Conservation (phyloP, 495 filamentous ascomycete genomes). For the Penicillium paradoxum region DNA sequence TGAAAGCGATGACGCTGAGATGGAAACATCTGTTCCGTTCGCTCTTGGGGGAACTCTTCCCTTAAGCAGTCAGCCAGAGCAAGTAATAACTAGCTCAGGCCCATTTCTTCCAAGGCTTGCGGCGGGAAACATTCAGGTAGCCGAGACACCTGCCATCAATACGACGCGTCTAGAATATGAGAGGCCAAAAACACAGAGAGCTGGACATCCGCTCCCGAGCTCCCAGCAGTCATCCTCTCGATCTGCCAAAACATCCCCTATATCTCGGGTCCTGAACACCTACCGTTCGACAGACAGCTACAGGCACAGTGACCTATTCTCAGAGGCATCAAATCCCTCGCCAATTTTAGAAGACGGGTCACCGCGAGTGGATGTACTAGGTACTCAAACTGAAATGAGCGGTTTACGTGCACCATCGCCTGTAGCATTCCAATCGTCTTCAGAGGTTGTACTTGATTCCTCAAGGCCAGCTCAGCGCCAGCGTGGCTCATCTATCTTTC, state of each 20-base stretch:
- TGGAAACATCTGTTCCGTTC: slow-evolving; percentile 50
- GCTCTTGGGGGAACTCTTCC: slow-evolving; percentile 36
- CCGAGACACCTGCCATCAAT: slow-evolving; percentile 28
- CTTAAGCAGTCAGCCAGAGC: slow-evolving; percentile 25
- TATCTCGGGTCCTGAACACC: slow-evolving; percentile 35
- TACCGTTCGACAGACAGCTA: slow-evolving; percentile 22
- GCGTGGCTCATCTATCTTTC: slow-evolving; percentile 2
- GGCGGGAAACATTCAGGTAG: slow-evolving; percentile 32
- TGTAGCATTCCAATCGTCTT: slow-evolving; percentile 10
- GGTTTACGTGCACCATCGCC: slow-evolving; percentile 15
- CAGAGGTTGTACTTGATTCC: slow-evolving; percentile 24
- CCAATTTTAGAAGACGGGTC: background rate
- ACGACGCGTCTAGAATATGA: slow-evolving; percentile 8
- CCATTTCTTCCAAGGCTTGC: slow-evolving; percentile 19
- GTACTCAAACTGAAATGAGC: slow-evolving; percentile 23
- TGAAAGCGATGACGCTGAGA: slow-evolving; percentile 33
- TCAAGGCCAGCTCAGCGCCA: slow-evolving; percentile 21
- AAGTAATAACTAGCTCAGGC: slow-evolving; percentile 21
- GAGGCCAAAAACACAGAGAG: background rate
- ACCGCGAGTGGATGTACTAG: slow-evolving; percentile 16
- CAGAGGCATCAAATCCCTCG: slow-evolving; percentile 9
- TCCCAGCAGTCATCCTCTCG: slow-evolving; percentile 20
- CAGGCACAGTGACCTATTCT: slow-evolving; percentile 19
- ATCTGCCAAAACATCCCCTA: slow-evolving; percentile 33
- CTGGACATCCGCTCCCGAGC: background rate